Percentiles rank a stretch among this genome's conserved stretches.
These are phyloP conservation scores for Penstemon barbatus DNA, from an alignment of 257 asterid species.

Conservation along the genomic window DNA sequence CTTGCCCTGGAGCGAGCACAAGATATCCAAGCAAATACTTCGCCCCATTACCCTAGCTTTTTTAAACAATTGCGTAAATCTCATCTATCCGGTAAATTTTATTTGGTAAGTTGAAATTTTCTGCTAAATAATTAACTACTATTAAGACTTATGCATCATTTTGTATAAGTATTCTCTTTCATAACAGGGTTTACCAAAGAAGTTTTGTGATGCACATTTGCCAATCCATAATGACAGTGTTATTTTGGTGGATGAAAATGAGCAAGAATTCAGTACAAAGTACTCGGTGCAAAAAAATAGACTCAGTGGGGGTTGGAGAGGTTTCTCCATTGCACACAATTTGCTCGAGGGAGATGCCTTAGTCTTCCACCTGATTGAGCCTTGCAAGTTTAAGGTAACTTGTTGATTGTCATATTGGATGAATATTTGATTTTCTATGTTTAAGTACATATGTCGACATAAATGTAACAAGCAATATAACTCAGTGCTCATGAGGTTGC, in stretches of 20 bases:
- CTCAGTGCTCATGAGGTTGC: constrained; percentile 13
- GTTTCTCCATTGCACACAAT: constrained; percentile 57
- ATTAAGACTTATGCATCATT: not conserved
- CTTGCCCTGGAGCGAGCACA: constrained; percentile 37
- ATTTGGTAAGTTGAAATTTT: constrained; percentile 51
- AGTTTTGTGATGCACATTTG: constrained; percentile 50
- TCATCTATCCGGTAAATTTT: constrained; percentile 57
- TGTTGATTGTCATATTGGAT: constrained; percentile 12
- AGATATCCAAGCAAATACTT: constrained; percentile 40
- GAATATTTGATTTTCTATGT: not conserved
- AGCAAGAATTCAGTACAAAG: constrained; percentile 40
- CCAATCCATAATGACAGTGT: constrained; percentile 48
- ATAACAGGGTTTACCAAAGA: constrained; percentile 54
- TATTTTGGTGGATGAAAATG: constrained; percentile 54
- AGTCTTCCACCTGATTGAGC: constrained; percentile 54
- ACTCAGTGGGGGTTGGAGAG: constrained; percentile 72
- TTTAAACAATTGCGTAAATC: constrained; percentile 54
- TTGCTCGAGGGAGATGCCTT: constrained; percentile 65
- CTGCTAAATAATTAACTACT: not conserved
- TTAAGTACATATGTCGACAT: not conserved
- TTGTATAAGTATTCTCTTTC: not conserved
- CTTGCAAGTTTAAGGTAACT: constrained; percentile 61
- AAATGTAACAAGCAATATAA: not conserved
- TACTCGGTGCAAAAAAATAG: constrained; percentile 51
- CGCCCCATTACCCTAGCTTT: constrained; percentile 45